A percentile compares a stretch with the other conserved stretches of the same genome.
Evolutionary conservation across 768 basidiomycete species (phyloP).

Genomic region (Austroboletus festivus): DNA sequence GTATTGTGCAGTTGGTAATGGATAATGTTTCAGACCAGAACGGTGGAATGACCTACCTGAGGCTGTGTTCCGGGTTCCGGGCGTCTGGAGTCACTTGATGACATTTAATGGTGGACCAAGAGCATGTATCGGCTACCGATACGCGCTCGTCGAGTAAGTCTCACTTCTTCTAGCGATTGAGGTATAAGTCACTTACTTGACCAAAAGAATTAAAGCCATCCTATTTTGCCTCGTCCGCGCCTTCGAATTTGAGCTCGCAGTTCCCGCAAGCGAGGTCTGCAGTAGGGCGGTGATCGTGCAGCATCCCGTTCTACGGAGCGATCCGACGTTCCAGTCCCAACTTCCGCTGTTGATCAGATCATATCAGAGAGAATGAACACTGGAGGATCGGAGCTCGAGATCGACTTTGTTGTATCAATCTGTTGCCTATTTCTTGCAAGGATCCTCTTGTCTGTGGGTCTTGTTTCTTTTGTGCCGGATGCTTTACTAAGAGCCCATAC

Average conservation of each 20-base stretch:
- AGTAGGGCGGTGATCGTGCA: background rate
- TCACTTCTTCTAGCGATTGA: background rate
- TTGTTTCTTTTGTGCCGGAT: too few relatives aligned
- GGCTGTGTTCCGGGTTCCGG: constrained; percentile 45
- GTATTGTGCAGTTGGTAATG: background rate
- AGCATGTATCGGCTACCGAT: constrained; percentile 66
- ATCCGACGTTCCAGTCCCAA: background rate
- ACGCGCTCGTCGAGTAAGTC: constrained; percentile 57
- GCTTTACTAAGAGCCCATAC: too few relatives aligned
- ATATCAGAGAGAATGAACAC: background rate
- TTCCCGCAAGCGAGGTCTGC: constrained; percentile 41
- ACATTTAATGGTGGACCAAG: constrained; percentile 64
- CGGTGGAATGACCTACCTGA: constrained; percentile 54
- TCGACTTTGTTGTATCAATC: too few relatives aligned
- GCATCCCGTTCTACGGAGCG: background rate
- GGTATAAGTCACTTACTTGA: background rate
- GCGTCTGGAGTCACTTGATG: constrained; percentile 57
- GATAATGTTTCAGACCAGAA: constrained; percentile 47
- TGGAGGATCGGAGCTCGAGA: background rate
- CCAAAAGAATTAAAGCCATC: constrained; percentile 33
- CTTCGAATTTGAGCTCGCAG: constrained; percentile 52
- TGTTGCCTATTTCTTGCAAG: too few relatives aligned
- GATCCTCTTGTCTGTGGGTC: too few relatives aligned
- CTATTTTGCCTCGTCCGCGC: constrained; percentile 50
- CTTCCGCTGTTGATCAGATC: background rate